Percentiles rank a stretch among this genome's conserved stretches.
Evolutionary conservation across 1,284 basidiomycete species (phyloP).

Genomic region (Pseudozyma thailandica): DNA sequence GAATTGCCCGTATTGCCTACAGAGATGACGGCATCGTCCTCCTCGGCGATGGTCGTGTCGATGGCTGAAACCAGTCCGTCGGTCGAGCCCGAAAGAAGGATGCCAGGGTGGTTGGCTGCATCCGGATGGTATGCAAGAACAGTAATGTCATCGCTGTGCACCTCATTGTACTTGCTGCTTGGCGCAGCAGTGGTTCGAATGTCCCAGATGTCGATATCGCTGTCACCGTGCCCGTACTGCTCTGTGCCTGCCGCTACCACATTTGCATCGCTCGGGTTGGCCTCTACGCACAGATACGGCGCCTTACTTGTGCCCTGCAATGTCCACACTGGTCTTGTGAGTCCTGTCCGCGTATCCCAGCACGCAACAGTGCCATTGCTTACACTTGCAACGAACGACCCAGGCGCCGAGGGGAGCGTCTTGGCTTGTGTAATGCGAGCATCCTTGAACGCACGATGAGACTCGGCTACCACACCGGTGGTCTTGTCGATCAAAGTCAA

Average conservation of each 20-base stretch:
- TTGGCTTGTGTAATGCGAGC: slow-evolving; percentile 45
- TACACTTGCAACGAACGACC: slow-evolving; percentile 31
- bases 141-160: slow-evolving; percentile 66
- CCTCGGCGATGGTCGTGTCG: slow-evolving; percentile 55
- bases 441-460: slow-evolving; percentile 27
- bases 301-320: slow-evolving; percentile 38
- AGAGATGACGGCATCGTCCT: slow-evolving; percentile 65
- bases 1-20: slow-evolving; percentile 63
- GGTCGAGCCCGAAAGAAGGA: slow-evolving; percentile 62
- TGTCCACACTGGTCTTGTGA: slow-evolving; percentile 21
- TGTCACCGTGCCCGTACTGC: slow-evolving; percentile 56
- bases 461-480: slow-evolving; percentile 27
- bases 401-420: slow-evolving; percentile 18
- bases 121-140: slow-evolving; percentile 57
- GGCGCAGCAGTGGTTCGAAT: slow-evolving; percentile 41
- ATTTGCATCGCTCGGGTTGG: slow-evolving; percentile 32
- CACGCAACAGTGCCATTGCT: slow-evolving; percentile 39
- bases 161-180: slow-evolving; percentile 59
- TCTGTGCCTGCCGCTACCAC: slow-evolving; percentile 61
- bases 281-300: slow-evolving; percentile 56
- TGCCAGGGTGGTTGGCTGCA: slow-evolving; percentile 13
- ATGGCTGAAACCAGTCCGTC: slow-evolving; percentile 63
- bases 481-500: slow-evolving; percentile 55
- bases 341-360: slow-evolving; percentile 46
- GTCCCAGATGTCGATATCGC: slow-evolving; percentile 63